Evolutionary conservation across 345 rosid species (phyloP).

Genomic region (Litchi chinensis): DNA sequence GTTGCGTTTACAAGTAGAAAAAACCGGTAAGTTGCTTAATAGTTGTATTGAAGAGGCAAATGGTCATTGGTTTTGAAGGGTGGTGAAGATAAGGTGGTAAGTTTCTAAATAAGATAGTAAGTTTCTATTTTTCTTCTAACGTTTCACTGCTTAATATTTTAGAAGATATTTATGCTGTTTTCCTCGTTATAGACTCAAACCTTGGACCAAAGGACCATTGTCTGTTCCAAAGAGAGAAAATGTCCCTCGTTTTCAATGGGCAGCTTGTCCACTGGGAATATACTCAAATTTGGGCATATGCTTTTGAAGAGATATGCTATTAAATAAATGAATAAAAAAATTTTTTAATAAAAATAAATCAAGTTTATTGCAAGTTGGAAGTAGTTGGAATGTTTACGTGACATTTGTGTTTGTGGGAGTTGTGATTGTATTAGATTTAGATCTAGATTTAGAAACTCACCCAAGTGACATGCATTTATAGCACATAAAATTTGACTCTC

Average conservation of each 20-base stretch:
- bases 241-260: background rate
- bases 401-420: background rate
- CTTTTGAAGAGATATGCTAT: background rate
- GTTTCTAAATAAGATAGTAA: background rate
- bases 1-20: background rate
- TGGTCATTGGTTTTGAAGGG: background rate
- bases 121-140: background rate
- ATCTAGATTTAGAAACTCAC: background rate
- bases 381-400: background rate
- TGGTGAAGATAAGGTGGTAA: background rate
- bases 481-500: background rate
- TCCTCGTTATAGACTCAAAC: background rate
- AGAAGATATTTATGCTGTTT: background rate
- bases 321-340: too few relatives aligned
- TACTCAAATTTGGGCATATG: background rate
- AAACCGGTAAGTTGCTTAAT: background rate
- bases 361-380: background rate
- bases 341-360: background rate
- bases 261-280: background rate
- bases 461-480: background rate
- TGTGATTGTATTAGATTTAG: background rate
- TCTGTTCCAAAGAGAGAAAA: background rate
- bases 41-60: background rate
- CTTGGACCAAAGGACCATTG: background rate
- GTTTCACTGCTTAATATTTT: background rate